phyloP scores from a whole-genome alignment of 495 filamentous ascomycete genomes.

The Aspergillus sclerotiicarbonarius region DNA sequence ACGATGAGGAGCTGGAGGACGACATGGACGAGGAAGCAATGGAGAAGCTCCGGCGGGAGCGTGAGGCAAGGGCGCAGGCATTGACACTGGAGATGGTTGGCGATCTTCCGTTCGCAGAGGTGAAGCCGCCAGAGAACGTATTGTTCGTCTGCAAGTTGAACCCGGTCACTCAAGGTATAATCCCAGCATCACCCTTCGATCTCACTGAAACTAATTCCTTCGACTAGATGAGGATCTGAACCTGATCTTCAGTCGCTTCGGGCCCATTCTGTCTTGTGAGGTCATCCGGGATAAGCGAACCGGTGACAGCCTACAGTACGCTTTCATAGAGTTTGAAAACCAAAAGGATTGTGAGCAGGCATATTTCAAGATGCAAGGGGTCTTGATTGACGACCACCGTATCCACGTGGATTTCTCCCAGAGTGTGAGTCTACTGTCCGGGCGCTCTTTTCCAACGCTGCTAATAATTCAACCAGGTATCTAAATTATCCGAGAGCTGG shows the following conservation, averaged over 20 bases:
- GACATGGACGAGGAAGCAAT: slow-evolving; percentile 74
- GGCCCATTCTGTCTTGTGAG: slow-evolving; percentile 92
- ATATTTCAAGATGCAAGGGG: slow-evolving; percentile 97
- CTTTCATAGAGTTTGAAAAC: slow-evolving; percentile 95
- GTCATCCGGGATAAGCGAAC: slow-evolving; percentile 94
- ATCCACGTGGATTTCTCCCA: slow-evolving; percentile 99
- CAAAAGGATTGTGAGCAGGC: slow-evolving; percentile 91
- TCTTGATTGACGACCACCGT: slow-evolving; percentile 94
- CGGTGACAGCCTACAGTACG: slow-evolving; percentile 93
- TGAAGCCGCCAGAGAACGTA: slow-evolving; percentile 96
- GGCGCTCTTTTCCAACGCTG: slow-evolving; percentile 5
- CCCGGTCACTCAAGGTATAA: slow-evolving; percentile 78
- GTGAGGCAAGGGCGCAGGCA: slow-evolving; percentile 91
- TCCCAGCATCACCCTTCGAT: neutral
- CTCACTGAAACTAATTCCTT: slow-evolving; percentile 5
- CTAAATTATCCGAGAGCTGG: slow-evolving; percentile 88
- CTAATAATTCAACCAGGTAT: slow-evolving; percentile 52
- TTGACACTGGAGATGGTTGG: slow-evolving; percentile 97
- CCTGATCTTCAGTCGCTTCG: slow-evolving; percentile 95
- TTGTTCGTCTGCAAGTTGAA: slow-evolving; percentile 99
- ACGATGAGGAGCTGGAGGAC: slow-evolving; percentile 78
- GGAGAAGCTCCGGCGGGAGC: slow-evolving; percentile 78
- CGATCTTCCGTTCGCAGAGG: slow-evolving; percentile 94
- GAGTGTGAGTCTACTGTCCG: slow-evolving; percentile 57
- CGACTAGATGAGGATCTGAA: slow-evolving; percentile 85